A percentile compares a stretch with the other conserved stretches of the same genome.
phyloP scores from a whole-genome alignment of 495 filamentous ascomycete genomes.

The Penicillium malachiteum region DNA sequence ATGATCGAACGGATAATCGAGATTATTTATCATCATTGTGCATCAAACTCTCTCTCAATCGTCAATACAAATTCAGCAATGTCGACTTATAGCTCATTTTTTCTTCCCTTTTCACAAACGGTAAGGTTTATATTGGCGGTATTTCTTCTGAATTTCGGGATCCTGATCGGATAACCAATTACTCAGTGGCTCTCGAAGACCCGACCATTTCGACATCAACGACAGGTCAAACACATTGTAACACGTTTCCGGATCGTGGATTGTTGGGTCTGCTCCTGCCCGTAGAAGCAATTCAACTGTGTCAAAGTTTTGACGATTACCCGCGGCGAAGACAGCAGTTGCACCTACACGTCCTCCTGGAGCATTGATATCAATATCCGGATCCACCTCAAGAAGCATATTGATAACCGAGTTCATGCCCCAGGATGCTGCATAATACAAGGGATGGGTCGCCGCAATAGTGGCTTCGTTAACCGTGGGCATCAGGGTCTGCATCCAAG shows the following conservation, averaged over 20 bases:
- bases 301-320: conserved; percentile 18
- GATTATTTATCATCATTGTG: too few species aligned
- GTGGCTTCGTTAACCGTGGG: not conserved
- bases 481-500: conserved; percentile 18
- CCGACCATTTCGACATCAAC: not conserved
- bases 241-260: conserved; percentile 15
- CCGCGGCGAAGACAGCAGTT: conserved; percentile 20
- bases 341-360: conserved; percentile 22
- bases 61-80: not conserved
- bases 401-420: conserved; percentile 22
- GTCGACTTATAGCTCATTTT: too few species aligned
- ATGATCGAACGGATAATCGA: not conserved
- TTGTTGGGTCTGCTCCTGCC: conserved; percentile 21
- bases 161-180: not conserved
- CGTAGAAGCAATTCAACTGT: conserved; percentile 15
- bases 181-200: not conserved
- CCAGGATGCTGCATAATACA: conserved; percentile 28
- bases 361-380: conserved; percentile 21
- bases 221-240: conserved; percentile 8
- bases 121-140: not conserved
- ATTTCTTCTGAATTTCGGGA: not conserved
- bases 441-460: conserved; percentile 21
- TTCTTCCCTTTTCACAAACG: too few species aligned
- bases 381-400: conserved; percentile 17
- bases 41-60: too few species aligned